A percentile compares a stretch with the other conserved stretches of the same genome.
These are phyloP conservation scores for Debaryomyces nepalensis DNA, from an alignment of 1,139 yeast genomes.

Conservation along the genomic window DNA sequence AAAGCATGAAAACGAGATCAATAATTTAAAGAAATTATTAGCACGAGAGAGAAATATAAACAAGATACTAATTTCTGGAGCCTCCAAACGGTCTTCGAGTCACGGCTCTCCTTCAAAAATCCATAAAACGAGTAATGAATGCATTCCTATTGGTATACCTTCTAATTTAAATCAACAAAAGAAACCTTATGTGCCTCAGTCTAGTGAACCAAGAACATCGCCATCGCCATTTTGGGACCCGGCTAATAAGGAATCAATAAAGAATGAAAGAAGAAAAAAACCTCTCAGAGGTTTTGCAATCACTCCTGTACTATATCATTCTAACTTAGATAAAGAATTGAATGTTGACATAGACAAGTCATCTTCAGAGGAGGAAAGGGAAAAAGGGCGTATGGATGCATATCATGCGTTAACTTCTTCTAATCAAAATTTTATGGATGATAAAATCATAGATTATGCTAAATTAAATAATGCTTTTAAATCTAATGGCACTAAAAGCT, in stretches of 20 bases:
- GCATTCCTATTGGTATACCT: conserved; percentile 27
- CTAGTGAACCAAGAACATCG: neutral
- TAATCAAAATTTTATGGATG: neutral
- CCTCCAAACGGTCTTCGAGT: neutral
- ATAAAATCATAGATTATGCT: neutral
- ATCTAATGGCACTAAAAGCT: conserved; percentile 1
- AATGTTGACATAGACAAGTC: neutral
- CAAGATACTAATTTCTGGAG: neutral
- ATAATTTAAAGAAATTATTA: conserved; percentile 30
- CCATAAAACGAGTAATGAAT: conserved; percentile 20
- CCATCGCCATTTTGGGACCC: neutral
- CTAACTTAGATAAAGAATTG: neutral
- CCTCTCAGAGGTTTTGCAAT: neutral
- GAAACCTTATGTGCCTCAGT: neutral
- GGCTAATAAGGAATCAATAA: neutral
- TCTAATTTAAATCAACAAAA: conserved; percentile 5
- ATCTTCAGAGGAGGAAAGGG: neutral
- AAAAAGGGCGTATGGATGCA: neutral
- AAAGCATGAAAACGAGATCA: conserved; percentile 36
- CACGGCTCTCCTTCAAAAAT: neutral
- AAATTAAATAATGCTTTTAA: conserved; percentile 1
- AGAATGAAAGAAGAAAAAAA: neutral
- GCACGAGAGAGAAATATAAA: conserved; percentile 29
- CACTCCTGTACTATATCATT: neutral
- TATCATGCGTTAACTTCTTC: conserved; percentile 4